Evolutionary conservation across 192 early-diverging fungal species (phyloP).

Genomic region (Gryganskiella cystojenkinii): DNA sequence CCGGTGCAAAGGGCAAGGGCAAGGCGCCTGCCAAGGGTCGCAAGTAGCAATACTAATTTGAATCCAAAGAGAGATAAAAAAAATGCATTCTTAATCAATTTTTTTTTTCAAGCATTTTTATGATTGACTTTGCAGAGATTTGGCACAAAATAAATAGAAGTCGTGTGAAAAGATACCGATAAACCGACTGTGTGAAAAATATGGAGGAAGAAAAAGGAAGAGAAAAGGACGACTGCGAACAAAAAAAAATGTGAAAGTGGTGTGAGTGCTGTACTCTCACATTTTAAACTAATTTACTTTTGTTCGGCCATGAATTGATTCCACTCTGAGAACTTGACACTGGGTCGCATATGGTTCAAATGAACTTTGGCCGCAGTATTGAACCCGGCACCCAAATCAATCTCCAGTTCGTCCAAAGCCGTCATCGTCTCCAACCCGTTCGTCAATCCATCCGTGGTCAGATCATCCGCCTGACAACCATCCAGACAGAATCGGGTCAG

Average conservation of each 20-base stretch:
- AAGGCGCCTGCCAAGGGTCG: conserved; percentile 18
- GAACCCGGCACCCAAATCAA: conserved; percentile 5
- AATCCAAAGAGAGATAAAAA: no score
- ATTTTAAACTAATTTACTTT: no score
- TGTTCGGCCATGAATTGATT: no score
- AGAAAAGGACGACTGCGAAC: no score
- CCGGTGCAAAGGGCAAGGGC: conserved; percentile 29
- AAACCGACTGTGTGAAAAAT: no score
- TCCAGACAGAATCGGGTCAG: conserved; percentile 5
- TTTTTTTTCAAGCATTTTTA: background rate
- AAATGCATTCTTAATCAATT: background rate
- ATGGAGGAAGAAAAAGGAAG: no score
- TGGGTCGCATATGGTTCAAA: conserved; percentile 3
- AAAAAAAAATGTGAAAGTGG: no score
- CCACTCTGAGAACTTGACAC: background rate
- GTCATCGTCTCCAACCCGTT: conserved; percentile 25
- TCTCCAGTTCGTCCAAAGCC: background rate
- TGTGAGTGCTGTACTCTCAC: no score
- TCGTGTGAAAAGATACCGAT: no score
- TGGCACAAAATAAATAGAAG: no score
- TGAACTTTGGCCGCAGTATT: background rate
- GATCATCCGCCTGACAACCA: conserved; percentile 20
- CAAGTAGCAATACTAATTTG: background rate
- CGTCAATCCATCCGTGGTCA: conserved; percentile 9
- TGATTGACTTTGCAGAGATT: no score